Conservation (phyloP, 306 rosid genomes). For the Cicer chorassanicum region DNA sequence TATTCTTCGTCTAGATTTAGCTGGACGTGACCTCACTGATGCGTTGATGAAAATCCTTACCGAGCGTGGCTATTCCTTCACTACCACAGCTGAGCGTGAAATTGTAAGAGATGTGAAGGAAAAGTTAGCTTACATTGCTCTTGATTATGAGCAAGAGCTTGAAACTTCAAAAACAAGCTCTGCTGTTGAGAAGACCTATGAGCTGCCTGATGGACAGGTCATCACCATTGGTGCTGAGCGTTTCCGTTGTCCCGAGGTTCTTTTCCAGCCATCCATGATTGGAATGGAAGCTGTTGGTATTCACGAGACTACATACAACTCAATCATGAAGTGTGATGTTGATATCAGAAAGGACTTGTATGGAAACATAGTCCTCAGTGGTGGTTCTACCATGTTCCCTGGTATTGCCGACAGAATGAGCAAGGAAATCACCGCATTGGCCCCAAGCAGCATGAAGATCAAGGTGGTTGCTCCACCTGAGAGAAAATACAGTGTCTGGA, state of each 20-base stretch:
- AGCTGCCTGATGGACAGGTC: slow-evolving; percentile 87
- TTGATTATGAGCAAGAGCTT: slow-evolving; percentile 85
- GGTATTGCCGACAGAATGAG: slow-evolving; percentile 96
- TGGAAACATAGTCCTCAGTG: slow-evolving; percentile 88
- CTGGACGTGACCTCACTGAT: slow-evolving; percentile 84
- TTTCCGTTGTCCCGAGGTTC: slow-evolving; percentile 90
- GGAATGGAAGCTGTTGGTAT: slow-evolving; percentile 94
- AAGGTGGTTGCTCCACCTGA: slow-evolving; percentile 96
- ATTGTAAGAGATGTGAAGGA: slow-evolving; percentile 90
- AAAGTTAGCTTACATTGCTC: slow-evolving; percentile 79
- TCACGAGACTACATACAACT: slow-evolving; percentile 85
- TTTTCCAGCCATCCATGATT: slow-evolving; percentile 91
- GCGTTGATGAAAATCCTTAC: slow-evolving; percentile 79
- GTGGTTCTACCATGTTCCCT: slow-evolving; percentile 89
- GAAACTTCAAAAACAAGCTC: slow-evolving; percentile 82
- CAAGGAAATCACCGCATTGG: slow-evolving; percentile 86
- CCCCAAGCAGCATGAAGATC: slow-evolving; percentile 93
- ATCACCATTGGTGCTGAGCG: slow-evolving; percentile 93
- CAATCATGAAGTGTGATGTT: slow-evolving; percentile 91
- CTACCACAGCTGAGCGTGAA: slow-evolving; percentile 87
- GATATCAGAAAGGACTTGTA: slow-evolving; percentile 91
- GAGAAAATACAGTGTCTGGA: slow-evolving; percentile 92
- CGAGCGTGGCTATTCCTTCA: slow-evolving; percentile 88
- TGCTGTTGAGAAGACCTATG: slow-evolving; percentile 84
- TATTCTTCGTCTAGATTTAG: slow-evolving; percentile 82